Evolutionary conservation across 352 stramenopile genomes (phyloP), one percentile per base, ranked within the genome.

Genomic region (Phytophthora brassicae): DNA sequence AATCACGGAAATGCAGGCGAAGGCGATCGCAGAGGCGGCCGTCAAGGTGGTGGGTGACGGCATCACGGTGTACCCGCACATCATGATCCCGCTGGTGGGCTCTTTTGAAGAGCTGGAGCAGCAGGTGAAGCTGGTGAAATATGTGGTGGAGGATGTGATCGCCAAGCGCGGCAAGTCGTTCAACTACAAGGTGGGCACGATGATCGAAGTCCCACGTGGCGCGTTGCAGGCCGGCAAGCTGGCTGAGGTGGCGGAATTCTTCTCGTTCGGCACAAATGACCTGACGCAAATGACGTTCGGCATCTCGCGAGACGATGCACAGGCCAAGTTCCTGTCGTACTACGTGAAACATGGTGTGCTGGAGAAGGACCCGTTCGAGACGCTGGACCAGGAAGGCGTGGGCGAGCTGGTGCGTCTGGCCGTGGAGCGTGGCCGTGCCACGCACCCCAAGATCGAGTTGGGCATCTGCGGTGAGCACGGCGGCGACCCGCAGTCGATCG

Each of bases 281-380:
- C 26, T 31, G 26, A 31, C 26, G 26, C 26, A 31, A 8, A 31
- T 31, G 26, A 31, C 26, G 26, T 31, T 31, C 26, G 26, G 26
- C 26, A 31, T 31, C 8, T 31, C 26, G 4, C 26, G 26, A 4
- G 26, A 31, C 26, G 26, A 31, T 31, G 26, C 26, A 8, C 26
- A 31, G 26, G 26, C 26, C 26, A 31, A 31, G 26, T 31, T 31
- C 26, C 26, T 31, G 26, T 31, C 26, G 26, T 31, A 31, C 26
- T 31, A 31, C 26, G 26, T 31, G 26, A 31, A 31, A 8, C 26
- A 31, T 8, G 26, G 26, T 8, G 26, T 31, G 26, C 53, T 64
- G 51, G 60, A 68, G 60, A 68, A 64, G 61, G 61, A 69, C 48
- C 61, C 54, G 31, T 64, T 64, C 54, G 61, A 69, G 61, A 69